Conservation (phyloP, 768 basidiomycete genomes). For the Lyophyllum semitale region DNA sequence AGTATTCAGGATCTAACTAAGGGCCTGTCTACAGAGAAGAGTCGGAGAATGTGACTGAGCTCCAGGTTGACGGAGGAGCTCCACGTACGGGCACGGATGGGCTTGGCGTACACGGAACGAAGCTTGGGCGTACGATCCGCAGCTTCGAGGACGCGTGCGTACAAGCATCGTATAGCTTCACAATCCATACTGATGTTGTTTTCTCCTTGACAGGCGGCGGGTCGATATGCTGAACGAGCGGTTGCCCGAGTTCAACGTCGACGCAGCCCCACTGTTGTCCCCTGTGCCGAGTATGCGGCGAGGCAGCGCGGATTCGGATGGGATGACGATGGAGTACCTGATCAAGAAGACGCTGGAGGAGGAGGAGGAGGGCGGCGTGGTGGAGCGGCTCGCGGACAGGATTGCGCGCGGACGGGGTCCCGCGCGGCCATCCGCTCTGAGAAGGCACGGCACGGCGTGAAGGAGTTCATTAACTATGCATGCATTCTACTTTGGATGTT, state of each 20-base stretch:
- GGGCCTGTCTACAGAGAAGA: conserved; percentile 56
- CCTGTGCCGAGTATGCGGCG: conserved; percentile 66
- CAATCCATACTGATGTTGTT: neutral
- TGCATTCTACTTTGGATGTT: neutral
- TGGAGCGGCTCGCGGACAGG: conserved; percentile 63
- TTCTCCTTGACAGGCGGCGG: conserved; percentile 50
- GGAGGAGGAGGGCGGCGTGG: conserved; percentile 51
- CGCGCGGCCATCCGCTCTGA: conserved; percentile 53
- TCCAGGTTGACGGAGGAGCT: conserved; percentile 40
- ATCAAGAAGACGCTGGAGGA: conserved; percentile 66
- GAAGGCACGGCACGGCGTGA: conserved; percentile 63
- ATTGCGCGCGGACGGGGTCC: conserved; percentile 55
- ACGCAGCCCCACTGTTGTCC: conserved; percentile 44
- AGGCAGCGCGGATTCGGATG: conserved; percentile 41
- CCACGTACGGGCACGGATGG: conserved; percentile 41
- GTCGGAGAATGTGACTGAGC: conserved; percentile 75
- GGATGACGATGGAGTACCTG: conserved; percentile 62
- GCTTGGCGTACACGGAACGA: conserved; percentile 62
- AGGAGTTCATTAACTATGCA: neutral
- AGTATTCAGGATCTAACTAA: neutral
- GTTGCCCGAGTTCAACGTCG: conserved; percentile 56
- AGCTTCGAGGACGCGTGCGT: conserved; percentile 79
- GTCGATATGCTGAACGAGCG: conserved; percentile 77
- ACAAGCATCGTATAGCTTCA: neutral
- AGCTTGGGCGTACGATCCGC: conserved; percentile 61